A percentile compares a stretch with the other conserved stretches of the same genome.
These are phyloP conservation scores for Ogataea saltuana DNA, from an alignment of 805 yeast species.

Conservation along the genomic window DNA sequence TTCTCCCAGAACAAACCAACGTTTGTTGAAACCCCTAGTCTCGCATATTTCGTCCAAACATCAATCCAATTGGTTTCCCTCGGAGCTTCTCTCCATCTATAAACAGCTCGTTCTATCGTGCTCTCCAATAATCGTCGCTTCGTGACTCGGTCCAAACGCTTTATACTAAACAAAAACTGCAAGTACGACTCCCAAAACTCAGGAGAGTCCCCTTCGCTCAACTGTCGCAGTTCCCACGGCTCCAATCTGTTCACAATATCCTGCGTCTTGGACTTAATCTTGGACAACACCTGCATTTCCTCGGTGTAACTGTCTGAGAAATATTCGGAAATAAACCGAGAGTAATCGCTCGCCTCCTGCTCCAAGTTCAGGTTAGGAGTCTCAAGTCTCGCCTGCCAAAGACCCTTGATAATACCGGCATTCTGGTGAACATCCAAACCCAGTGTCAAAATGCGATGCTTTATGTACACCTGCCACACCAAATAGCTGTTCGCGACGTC, in stretches of 20 bases:
- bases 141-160: conserved; percentile 10
- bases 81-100: conserved; percentile 3
- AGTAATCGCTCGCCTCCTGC: conserved; percentile 41
- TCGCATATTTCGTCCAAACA: conserved; percentile 36
- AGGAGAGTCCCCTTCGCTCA: conserved; percentile 15
- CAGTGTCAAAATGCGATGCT: not conserved
- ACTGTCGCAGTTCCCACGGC: conserved; percentile 34
- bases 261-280: conserved; percentile 35
- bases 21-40: conserved; percentile 10
- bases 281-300: conserved; percentile 40
- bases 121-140: conserved; percentile 17
- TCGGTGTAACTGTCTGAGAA: conserved; percentile 34
- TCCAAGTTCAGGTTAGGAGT: conserved; percentile 45
- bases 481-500: conserved; percentile 14
- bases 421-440: conserved; percentile 1
- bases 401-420: conserved; percentile 20
- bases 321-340: conserved; percentile 40
- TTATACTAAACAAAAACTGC: conserved; percentile 9
- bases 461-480: conserved; percentile 19
- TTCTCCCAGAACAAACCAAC: conserved; percentile 3
- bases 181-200: conserved; percentile 24
- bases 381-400: conserved; percentile 36
- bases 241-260: conserved; percentile 37
- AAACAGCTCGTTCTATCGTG: conserved; percentile 37
- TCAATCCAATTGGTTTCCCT: conserved; percentile 28